Percentiles rank a stretch among this genome's conserved stretches.
Conservation (phyloP, 2,329 filamentous ascomycete species). For the Ceratocystis destructans region DNA sequence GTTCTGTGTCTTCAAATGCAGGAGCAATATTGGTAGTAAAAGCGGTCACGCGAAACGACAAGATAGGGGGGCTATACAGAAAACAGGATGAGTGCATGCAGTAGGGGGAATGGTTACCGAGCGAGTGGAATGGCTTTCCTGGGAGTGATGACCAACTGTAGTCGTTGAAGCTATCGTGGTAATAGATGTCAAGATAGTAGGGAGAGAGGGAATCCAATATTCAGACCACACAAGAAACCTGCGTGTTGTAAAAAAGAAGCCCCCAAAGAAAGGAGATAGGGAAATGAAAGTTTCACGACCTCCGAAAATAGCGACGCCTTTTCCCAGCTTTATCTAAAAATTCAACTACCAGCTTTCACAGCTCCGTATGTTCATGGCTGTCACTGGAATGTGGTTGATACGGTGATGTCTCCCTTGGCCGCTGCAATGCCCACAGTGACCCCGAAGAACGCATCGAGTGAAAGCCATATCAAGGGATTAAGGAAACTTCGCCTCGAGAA, state of each 20-base stretch:
- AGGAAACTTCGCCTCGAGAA: neutral
- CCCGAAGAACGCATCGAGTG: neutral
- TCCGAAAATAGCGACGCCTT: neutral
- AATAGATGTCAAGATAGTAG: neutral
- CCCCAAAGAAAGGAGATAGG: neutral
- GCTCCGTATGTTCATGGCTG: neutral
- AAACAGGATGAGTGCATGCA: neutral
- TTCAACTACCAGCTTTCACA: neutral
- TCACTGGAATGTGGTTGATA: conserved; percentile 13
- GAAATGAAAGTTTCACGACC: neutral
- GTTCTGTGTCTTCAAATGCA: neutral
- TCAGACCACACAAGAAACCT: neutral
- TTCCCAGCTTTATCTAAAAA: neutral
- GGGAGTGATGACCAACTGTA: neutral
- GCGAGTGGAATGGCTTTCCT: neutral
- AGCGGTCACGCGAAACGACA: neutral
- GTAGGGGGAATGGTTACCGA: neutral
- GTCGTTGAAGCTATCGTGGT: neutral
- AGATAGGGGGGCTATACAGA: neutral
- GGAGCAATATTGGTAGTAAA: neutral
- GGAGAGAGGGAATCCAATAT: neutral
- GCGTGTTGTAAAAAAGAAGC: neutral
- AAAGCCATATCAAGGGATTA: neutral
- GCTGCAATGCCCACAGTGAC: neutral
- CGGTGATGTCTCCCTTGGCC: conserved; percentile 3